These are phyloP conservation scores for Pythium coloratum DNA, from an alignment of 352 stramenopile species.

Conservation along the genomic window DNA sequence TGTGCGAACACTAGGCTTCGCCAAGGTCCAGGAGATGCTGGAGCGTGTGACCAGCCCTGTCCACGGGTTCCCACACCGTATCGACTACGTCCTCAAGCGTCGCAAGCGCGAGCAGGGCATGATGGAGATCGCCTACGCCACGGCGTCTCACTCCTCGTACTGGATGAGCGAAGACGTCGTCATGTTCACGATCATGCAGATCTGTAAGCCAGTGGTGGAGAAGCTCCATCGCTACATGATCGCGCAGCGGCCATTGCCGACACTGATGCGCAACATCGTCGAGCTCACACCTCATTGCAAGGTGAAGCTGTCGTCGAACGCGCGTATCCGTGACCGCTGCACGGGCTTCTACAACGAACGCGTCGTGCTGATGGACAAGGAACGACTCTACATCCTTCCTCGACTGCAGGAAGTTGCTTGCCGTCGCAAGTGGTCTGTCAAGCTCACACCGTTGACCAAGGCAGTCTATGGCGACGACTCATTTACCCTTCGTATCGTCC, in stretches of 20 bases:
- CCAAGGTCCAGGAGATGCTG: constrained; percentile 77
- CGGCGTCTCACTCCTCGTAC: constrained; percentile 85
- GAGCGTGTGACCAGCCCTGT: constrained; percentile 68
- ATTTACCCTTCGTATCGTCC: constrained; percentile 77
- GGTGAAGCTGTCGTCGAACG: constrained; percentile 65
- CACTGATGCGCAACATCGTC: constrained; percentile 72
- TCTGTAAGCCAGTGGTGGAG: constrained; percentile 82
- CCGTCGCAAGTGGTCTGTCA: constrained; percentile 66
- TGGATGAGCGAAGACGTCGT: constrained; percentile 89
- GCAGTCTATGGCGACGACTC: constrained; percentile 77
- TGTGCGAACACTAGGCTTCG: constrained; percentile 62
- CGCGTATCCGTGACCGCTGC: constrained; percentile 74
- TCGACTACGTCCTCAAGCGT: constrained; percentile 80
- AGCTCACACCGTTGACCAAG: constrained; percentile 48
- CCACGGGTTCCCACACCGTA: constrained; percentile 73
- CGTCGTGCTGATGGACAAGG: constrained; percentile 69
- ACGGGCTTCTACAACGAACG: constrained; percentile 76
- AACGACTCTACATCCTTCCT: constrained; percentile 67
- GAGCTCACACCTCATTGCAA: constrained; percentile 77
- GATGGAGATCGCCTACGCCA: constrained; percentile 85
- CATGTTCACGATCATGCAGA: constrained; percentile 84
- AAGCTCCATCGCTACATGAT: constrained; percentile 83
- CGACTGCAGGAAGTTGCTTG: constrained; percentile 67
- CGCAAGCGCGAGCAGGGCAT: constrained; percentile 79
- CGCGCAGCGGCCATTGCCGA: constrained; percentile 66